Base-by-base conservation (phyloP, 305 asterid species). In the Fraxinus velutina region DNA sequence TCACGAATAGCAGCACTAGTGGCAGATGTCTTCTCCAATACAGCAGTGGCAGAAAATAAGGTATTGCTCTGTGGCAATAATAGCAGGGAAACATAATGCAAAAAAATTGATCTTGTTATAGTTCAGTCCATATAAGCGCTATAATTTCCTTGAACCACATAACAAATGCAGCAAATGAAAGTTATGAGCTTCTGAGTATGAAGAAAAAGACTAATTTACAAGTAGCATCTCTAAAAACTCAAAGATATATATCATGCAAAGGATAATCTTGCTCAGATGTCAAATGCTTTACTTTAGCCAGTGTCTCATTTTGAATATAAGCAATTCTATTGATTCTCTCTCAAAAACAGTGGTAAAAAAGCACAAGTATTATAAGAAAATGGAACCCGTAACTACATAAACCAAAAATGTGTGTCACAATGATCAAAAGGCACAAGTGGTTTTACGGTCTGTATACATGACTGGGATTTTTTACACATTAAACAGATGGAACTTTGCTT, bases 1-100 rank as follows among this genome's bases (percentile, higher is more conserved):
- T 88, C 97, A 62, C 91, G 88, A 85, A 92, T 95, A 87, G 98
- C 98, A 83, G 87, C 93, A 72, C 86, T 93, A 71, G 98, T 93
- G 73, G 98, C 95, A 19, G 93, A 89, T 81, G 94, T 95, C 85
- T 90, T 95, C 91, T 90, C 98, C 78, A 92, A 95, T 77, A 92
- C 94, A 2, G 86, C 89, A 78, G 88, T 91, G 78, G 92, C 98
- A 68, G 96, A 93, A 84, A 93, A 94, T 78, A 93, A 94, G 97
- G 98, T 92, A 79, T 17, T 82, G 22, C 36, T 47, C 12, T 17
- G 22, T 55, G 66, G 66, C 12, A 17, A 55, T 55, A 19, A 17
- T 17, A 55, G 19, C 27, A 17, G 24, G 66, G 66, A 55, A 17
- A 55, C 60, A 15, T 13, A 50, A 55, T 6, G 66, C 66, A 17